These are phyloP conservation scores for Purpureocillium lavendulum DNA, from an alignment of 2,329 filamentous ascomycete genomes.

Conservation along the genomic window DNA sequence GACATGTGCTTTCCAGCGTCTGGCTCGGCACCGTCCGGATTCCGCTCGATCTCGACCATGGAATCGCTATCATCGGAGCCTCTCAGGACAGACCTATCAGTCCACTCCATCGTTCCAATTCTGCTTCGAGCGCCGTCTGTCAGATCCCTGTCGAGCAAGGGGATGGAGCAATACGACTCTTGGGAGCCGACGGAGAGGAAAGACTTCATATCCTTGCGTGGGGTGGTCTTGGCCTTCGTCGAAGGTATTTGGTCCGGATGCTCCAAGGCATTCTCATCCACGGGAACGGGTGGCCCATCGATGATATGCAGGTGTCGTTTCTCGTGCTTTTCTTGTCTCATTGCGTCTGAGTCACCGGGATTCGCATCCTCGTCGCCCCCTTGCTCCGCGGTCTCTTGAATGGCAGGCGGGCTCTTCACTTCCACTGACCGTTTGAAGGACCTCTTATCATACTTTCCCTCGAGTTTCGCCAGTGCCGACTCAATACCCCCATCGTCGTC, in stretches of 20 bases:
- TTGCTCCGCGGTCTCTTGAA: not conserved
- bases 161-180: conserved; percentile 69
- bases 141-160: conserved; percentile 62
- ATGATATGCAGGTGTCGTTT: conserved; percentile 37
- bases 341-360: not conserved
- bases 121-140: conserved; percentile 40
- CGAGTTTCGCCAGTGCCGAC: conserved; percentile 83
- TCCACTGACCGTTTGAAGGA: conserved; percentile 24
- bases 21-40: conserved; percentile 3
- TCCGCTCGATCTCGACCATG: conserved; percentile 12
- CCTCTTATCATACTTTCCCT: conserved; percentile 69
- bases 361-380: not conserved
- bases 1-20: conserved; percentile 31
- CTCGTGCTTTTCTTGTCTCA: conserved; percentile 31
- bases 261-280: not conserved
- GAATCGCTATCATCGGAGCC: conserved; percentile 33
- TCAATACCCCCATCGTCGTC: conserved; percentile 77
- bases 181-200: conserved; percentile 55
- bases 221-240: conserved; percentile 6
- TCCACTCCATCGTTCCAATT: conserved; percentile 39
- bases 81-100: conserved; percentile 44
- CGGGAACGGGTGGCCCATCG: conserved; percentile 27
- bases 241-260: not conserved
- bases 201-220: conserved; percentile 30
- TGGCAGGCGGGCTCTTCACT: not conserved